Evolutionary conservation across 768 basidiomycete species (phyloP).

Genomic region (Hysterangium stoloniferum): DNA sequence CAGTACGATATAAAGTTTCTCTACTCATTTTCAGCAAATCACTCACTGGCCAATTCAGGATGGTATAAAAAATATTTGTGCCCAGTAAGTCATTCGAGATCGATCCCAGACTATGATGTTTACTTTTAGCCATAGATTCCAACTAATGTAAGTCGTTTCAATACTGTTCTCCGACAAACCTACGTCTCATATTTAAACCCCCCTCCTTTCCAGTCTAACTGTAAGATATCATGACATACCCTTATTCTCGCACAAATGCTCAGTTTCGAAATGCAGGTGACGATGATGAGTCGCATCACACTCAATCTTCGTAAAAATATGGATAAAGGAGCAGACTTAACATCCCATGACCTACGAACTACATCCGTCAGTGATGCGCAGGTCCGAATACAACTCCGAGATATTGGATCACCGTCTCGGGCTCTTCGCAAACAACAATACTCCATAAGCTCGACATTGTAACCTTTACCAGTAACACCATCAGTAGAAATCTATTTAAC

Average conservation of each 20-base stretch:
- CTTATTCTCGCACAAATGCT: background rate
- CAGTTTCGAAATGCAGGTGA: slow-evolving; percentile 28
- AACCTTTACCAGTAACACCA: too few relatives aligned
- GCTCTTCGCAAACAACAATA: too few relatives aligned
- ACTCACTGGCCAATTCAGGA: background rate
- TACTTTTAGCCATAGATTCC: slow-evolving; percentile 22
- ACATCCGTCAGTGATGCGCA: too few relatives aligned
- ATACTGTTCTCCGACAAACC: too few relatives aligned
- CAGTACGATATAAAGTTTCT: background rate
- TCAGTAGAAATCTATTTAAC: too few relatives aligned
- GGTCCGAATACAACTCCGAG: too few relatives aligned
- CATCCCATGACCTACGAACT: too few relatives aligned
- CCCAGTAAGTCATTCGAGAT: slow-evolving; percentile 27
- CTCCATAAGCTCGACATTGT: too few relatives aligned
- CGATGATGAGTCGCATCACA: slow-evolving; percentile 66
- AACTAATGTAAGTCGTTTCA: slow-evolving; percentile 38
- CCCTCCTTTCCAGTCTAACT: background rate
- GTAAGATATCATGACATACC: background rate
- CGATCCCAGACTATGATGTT: too few relatives aligned
- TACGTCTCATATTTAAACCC: background rate
- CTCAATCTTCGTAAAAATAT: slow-evolving; percentile 34
- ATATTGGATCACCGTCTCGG: too few relatives aligned
- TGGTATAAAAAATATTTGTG: slow-evolving; percentile 29
- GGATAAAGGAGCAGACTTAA: too few relatives aligned
- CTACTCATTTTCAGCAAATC: background rate